Evolutionary conservation across 257 asterid species (phyloP).

Genomic region (Jaltomata sinuosa): DNA sequence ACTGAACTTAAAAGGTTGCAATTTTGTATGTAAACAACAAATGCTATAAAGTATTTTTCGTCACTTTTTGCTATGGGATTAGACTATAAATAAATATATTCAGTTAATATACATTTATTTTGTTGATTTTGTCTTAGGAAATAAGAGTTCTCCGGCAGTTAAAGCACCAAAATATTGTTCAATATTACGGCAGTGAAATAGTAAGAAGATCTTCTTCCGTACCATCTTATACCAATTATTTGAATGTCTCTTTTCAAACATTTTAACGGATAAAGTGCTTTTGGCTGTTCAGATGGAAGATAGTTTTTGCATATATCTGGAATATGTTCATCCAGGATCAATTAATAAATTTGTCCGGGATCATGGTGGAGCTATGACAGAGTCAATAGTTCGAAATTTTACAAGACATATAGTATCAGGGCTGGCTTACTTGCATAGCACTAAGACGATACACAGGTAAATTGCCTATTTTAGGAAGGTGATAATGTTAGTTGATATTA

Average conservation of each 20-base stretch:
- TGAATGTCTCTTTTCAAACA: not conserved
- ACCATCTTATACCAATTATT: not conserved
- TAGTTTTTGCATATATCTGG: slow-evolving; percentile 86
- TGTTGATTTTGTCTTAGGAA: slow-evolving; percentile 37
- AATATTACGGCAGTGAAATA: slow-evolving; percentile 70
- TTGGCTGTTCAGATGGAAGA: slow-evolving; percentile 53
- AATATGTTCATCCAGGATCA: slow-evolving; percentile 91
- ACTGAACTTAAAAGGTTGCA: not conserved
- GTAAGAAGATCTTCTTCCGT: slow-evolving; percentile 30
- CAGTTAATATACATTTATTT: not conserved
- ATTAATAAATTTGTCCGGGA: slow-evolving; percentile 56
- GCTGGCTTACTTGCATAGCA: slow-evolving; percentile 76
- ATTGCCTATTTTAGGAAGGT: not conserved
- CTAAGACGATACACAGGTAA: slow-evolving; percentile 78
- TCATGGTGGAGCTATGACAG: slow-evolving; percentile 79
- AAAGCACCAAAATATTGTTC: slow-evolving; percentile 80
- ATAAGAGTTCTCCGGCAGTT: slow-evolving; percentile 63
- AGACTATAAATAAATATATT: not conserved
- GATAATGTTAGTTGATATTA: not conserved
- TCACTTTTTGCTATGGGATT: not conserved
- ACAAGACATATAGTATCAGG: slow-evolving; percentile 87
- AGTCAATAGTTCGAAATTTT: slow-evolving; percentile 68
- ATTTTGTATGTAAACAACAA: not conserved
- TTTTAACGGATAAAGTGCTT: not conserved
- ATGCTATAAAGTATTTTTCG: not conserved